Conservation (phyloP, 352 stramenopile species). For the Phytophthora sojae region DNA sequence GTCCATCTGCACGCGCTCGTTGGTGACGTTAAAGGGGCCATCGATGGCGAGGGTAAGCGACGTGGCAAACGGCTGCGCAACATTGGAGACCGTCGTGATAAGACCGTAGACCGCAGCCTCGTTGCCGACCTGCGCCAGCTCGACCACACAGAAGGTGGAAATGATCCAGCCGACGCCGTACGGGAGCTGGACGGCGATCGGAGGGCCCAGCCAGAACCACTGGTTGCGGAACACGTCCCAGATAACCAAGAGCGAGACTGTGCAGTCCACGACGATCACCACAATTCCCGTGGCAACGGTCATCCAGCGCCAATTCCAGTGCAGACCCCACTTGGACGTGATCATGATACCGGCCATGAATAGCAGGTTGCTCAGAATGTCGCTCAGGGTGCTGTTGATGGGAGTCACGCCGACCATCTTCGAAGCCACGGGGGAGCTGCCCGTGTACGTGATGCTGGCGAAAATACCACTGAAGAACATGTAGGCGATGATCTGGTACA, state of each 20-base stretch:
- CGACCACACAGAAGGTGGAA: slow-evolving; percentile 31
- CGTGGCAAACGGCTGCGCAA: slow-evolving; percentile 12
- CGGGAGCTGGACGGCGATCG: slow-evolving; percentile 19
- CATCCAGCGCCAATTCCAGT: slow-evolving; percentile 48
- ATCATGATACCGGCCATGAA: slow-evolving; percentile 38
- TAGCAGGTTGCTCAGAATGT: slow-evolving; percentile 38
- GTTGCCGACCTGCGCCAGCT: slow-evolving; percentile 37
- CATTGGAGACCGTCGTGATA: slow-evolving; percentile 36
- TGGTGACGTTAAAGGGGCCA: slow-evolving; percentile 15
- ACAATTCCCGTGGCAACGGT: slow-evolving; percentile 30
- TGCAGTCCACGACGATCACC: slow-evolving; percentile 28
- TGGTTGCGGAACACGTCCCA: slow-evolving; percentile 19
- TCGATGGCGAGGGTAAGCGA: slow-evolving; percentile 19
- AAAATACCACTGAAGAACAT: slow-evolving; percentile 40
- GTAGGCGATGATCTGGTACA: slow-evolving; percentile 52
- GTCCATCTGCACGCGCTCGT: slow-evolving; percentile 8
- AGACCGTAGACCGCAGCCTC: slow-evolving; percentile 40
- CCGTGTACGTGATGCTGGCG: slow-evolving; percentile 33
- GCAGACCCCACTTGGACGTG: slow-evolving; percentile 41
- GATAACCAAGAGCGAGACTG: slow-evolving; percentile 8
- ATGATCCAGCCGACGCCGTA: slow-evolving; percentile 38
- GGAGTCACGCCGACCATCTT: slow-evolving; percentile 37
- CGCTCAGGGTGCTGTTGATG: slow-evolving; percentile 34
- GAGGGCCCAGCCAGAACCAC: slow-evolving; percentile 22
- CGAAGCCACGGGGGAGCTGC: slow-evolving; percentile 16